A percentile compares a stretch with the other conserved stretches of the same genome.
Evolutionary conservation across 1,284 basidiomycete species (phyloP).

Genomic region (Neonothopanus nambi): DNA sequence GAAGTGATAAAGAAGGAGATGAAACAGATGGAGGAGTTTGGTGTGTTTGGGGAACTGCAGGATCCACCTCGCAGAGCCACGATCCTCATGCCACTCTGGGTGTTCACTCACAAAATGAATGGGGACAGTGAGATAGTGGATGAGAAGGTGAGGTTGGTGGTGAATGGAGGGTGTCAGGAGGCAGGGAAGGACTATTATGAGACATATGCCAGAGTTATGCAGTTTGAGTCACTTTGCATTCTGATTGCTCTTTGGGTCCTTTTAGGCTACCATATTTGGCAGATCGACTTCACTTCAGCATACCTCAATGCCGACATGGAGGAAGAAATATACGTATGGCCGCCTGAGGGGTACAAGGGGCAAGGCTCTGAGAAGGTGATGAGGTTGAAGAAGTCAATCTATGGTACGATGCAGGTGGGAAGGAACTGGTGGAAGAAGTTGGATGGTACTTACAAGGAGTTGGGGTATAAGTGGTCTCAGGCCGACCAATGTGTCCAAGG

Average conservation of each 20-base stretch:
- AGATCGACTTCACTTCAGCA: too few relatives aligned
- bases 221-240: not conserved
- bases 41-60: not conserved
- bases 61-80: not conserved
- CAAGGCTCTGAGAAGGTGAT: slow-evolving; percentile 19
- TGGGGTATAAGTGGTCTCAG: too few relatives aligned
- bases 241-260: slow-evolving; percentile 1
- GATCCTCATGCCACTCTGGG: slow-evolving; percentile 2
- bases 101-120: slow-evolving; percentile 5
- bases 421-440: slow-evolving; percentile 30
- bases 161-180: not conserved
- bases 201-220: not conserved
- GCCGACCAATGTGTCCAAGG: too few relatives aligned
- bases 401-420: slow-evolving; percentile 33
- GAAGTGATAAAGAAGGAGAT: slow-evolving; percentile 19
- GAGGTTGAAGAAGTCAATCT: slow-evolving; percentile 29
- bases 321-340: slow-evolving; percentile 29
- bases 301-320: too few relatives aligned
- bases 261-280: slow-evolving; percentile 2
- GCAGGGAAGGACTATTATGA: not conserved
- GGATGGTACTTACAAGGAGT: too few relatives aligned
- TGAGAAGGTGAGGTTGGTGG: too few relatives aligned
- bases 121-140: slow-evolving; percentile 1
- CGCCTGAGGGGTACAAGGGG: slow-evolving; percentile 25
- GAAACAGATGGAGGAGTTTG: slow-evolving; percentile 8